Evolutionary conservation across 2,329 filamentous ascomycete species (phyloP).

Genomic region (Bipolaris victoriae): DNA sequence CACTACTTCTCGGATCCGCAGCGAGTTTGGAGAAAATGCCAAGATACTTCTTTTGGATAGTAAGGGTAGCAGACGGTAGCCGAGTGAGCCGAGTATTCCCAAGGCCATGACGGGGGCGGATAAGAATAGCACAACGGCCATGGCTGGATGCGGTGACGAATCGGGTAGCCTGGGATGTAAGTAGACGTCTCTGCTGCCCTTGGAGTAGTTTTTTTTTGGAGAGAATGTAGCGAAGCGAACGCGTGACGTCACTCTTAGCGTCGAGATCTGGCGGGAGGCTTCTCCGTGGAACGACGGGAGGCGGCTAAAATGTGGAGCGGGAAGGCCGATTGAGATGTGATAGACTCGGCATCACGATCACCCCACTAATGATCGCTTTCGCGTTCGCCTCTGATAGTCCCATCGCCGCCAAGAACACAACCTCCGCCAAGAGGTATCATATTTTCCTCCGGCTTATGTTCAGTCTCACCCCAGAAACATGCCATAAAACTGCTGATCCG

Average conservation of each 20-base stretch:
- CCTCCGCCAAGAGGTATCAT: background rate
- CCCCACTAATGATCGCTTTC: background rate
- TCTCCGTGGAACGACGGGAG: background rate
- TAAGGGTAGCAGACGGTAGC: constrained; percentile 11
- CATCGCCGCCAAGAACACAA: background rate
- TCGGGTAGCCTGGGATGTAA: background rate
- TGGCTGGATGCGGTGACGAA: background rate
- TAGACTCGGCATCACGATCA: background rate
- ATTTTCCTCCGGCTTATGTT: background rate
- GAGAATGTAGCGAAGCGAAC: background rate
- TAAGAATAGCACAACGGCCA: background rate
- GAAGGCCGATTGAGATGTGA: background rate
- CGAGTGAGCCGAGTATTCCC: constrained; percentile 6
- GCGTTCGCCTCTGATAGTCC: background rate
- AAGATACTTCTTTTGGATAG: constrained; percentile 3
- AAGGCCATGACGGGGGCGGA: background rate
- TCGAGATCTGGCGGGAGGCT: background rate
- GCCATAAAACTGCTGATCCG: background rate
- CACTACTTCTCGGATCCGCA: constrained; percentile 8
- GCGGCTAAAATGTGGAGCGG: background rate
- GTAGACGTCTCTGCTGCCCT: too few species aligned
- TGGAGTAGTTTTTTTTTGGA: too few species aligned
- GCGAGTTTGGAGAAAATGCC: constrained; percentile 13
- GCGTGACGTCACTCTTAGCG: background rate
- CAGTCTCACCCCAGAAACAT: background rate